Percentiles rank a stretch among this genome's conserved stretches.
Evolutionary conservation across 1,139 yeast species (phyloP).

Genomic region (Saccharomycopsis hybrid): DNA sequence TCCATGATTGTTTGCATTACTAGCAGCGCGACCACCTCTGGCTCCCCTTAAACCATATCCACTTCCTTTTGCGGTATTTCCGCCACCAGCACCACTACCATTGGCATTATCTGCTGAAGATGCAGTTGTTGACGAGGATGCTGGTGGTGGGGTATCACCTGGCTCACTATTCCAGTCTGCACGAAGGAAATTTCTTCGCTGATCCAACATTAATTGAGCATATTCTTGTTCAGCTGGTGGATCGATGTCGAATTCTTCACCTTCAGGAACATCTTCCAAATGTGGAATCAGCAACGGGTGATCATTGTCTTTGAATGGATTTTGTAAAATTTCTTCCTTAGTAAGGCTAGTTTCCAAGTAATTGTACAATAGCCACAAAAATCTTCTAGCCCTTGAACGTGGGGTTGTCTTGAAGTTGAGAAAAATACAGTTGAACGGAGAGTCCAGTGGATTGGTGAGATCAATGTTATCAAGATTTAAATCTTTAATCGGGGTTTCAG

Average conservation of each 20-base stretch:
- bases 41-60: neutral
- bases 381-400: conserved; percentile 57
- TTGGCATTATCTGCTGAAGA: neutral
- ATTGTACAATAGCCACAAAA: conserved; percentile 79
- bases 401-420: conserved; percentile 38
- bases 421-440: conserved; percentile 27
- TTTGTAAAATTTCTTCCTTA: conserved; percentile 43
- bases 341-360: conserved; percentile 67
- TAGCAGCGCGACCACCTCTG: neutral
- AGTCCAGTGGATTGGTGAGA: conserved; percentile 16
- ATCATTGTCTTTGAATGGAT: conserved; percentile 48
- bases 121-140: neutral
- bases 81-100: neutral
- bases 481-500: conserved; percentile 12
- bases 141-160: neutral
- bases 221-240: conserved; percentile 63
- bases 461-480: conserved; percentile 15
- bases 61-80: neutral
- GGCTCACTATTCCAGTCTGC: conserved; percentile 1
- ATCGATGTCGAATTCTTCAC: conserved; percentile 54
- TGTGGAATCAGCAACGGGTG: conserved; percentile 37
- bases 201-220: conserved; percentile 59
- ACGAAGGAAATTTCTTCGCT: conserved; percentile 3
- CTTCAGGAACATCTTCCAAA: conserved; percentile 38
- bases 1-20: neutral